Percentiles rank a stretch among this genome's conserved stretches.
phyloP scores from a whole-genome alignment of 148 eudicot genomes.

The Bassia scoparia region DNA sequence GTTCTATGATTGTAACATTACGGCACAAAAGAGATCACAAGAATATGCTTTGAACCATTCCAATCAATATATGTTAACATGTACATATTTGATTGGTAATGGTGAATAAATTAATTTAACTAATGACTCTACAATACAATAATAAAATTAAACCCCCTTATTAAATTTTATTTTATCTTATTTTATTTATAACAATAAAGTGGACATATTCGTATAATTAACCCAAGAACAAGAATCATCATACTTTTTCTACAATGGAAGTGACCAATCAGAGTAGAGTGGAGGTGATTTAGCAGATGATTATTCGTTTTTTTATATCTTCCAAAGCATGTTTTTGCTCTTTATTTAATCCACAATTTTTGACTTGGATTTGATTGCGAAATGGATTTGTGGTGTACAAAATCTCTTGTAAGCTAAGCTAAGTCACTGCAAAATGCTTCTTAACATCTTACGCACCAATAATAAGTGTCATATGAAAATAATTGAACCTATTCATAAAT shows the following conservation, averaged over 20 bases:
- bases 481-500: too few relatives aligned
- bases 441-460: too few relatives aligned
- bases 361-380: not conserved
- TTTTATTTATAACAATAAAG: too few relatives aligned
- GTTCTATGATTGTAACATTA: not conserved
- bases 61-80: not conserved
- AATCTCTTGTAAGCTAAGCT: not conserved
- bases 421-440: not conserved
- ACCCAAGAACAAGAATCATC: not conserved
- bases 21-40: not conserved
- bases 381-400: not conserved
- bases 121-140: too few relatives aligned
- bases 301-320: not conserved
- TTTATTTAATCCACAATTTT: not conserved
- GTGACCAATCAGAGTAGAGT: constrained; percentile 4
- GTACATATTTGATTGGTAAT: not conserved
- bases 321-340: not conserved
- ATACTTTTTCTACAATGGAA: not conserved
- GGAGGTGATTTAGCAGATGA: not conserved
- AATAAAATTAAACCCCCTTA: too few relatives aligned
- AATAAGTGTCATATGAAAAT: too few relatives aligned
- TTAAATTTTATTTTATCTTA: too few relatives aligned
- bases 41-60: not conserved
- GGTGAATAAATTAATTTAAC: constrained; percentile 1
- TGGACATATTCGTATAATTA: not conserved